These are phyloP conservation scores for Fusarium verticillioides DNA, from an alignment of 2,329 filamentous ascomycete species.

Conservation along the genomic window DNA sequence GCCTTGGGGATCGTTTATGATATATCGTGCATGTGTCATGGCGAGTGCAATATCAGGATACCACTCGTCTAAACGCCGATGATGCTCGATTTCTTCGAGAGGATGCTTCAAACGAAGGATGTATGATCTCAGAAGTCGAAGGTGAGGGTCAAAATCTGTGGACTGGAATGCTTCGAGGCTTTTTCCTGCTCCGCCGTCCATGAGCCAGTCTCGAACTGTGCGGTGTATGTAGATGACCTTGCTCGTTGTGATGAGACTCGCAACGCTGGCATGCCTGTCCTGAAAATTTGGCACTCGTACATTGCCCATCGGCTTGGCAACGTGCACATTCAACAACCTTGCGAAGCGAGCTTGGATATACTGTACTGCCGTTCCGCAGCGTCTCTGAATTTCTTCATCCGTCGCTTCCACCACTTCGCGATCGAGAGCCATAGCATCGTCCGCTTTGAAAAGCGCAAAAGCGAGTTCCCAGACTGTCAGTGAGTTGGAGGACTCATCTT, in stretches of 20 bases:
- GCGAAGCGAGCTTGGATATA: background rate
- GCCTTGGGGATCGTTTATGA: conserved; percentile 22
- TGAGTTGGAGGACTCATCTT: conserved; percentile 7
- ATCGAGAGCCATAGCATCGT: background rate
- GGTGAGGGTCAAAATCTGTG: background rate
- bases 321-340: background rate
- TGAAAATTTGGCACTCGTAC: conserved; percentile 1
- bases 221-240: conserved; percentile 13
- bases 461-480: conserved; percentile 10
- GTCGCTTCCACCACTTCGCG: background rate
- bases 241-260: conserved; percentile 1
- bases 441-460: background rate
- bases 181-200: background rate
- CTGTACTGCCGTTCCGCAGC: background rate
- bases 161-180: background rate
- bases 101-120: conserved; percentile 49
- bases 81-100: conserved; percentile 50
- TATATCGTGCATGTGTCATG: conserved; percentile 50
- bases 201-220: conserved; percentile 12
- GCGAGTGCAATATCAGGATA: conserved; percentile 52
- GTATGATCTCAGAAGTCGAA: conserved; percentile 9
- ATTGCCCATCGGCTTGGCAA: background rate
- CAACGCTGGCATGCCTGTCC: background rate
- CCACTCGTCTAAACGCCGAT: conserved; percentile 53
- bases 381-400: background rate